Conservation (phyloP, 768 basidiomycete species). For the Tricholoma sp. region DNA sequence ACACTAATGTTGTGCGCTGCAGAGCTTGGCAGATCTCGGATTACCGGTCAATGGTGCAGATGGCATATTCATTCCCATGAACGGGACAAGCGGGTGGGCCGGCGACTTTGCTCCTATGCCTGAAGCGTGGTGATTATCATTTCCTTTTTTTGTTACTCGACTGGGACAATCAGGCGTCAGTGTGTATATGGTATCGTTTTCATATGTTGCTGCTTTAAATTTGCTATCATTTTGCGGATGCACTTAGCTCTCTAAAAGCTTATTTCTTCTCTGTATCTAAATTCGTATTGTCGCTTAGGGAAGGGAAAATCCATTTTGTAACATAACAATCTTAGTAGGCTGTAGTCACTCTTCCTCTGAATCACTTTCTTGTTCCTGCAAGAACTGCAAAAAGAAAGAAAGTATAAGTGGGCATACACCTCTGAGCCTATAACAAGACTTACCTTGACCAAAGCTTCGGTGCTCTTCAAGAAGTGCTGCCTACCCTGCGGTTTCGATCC, state of each 20-base stretch:
- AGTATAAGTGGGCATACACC: background rate
- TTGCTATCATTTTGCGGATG: background rate
- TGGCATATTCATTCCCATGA: conserved; percentile 79
- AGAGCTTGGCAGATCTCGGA: conserved; percentile 88
- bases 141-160: background rate
- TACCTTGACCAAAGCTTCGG: conserved; percentile 87
- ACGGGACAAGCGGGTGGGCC: conserved; percentile 67
- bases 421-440: conserved; percentile 8
- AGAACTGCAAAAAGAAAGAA: conserved; percentile 49
- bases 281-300: background rate
- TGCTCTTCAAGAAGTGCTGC: conserved; percentile 90
- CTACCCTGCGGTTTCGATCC: conserved; percentile 93
- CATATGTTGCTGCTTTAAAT: background rate
- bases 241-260: background rate
- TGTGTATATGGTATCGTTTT: background rate
- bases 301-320: conserved; percentile 8
- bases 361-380: conserved; percentile 84
- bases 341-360: conserved; percentile 48
- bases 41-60: conserved; percentile 90
- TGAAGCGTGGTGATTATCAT: conserved; percentile 67
- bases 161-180: background rate
- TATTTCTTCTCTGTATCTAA: background rate
- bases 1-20: conserved; percentile 1
- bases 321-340: background rate
- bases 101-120: conserved; percentile 74